Percentiles rank a stretch among this genome's conserved stretches.
Conservation (phyloP, 352 stramenopile species). For the Pythium rhizo-oryzae region DNA sequence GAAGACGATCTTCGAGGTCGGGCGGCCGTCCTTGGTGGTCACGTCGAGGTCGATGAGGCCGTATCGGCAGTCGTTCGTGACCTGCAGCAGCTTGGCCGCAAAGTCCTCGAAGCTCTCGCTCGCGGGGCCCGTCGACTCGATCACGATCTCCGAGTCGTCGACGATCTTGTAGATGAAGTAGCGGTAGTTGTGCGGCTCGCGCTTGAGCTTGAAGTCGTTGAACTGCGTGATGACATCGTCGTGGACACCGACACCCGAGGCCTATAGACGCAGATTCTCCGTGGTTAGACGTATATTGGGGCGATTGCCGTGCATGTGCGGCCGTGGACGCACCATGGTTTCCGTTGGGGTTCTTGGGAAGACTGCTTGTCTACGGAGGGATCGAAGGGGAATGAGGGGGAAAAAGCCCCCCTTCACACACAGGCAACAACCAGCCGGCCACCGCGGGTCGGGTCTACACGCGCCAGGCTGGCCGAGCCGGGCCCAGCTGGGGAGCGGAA, state of each 20-base stretch:
- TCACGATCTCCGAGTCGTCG: conserved; percentile 92
- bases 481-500: neutral
- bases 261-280: conserved; percentile 55
- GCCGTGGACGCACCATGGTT: conserved; percentile 34
- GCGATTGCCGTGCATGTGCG: too few species aligned
- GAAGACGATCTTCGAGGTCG: conserved; percentile 92
- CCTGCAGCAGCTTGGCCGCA: conserved; percentile 66
- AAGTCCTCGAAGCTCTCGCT: conserved; percentile 91
- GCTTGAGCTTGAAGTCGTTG: conserved; percentile 96
- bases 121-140: conserved; percentile 82
- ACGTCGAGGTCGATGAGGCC: conserved; percentile 90
- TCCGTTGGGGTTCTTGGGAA: conserved; percentile 4
- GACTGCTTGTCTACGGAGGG: conserved; percentile 20
- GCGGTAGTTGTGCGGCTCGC: conserved; percentile 90
- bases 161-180: conserved; percentile 98
- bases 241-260: conserved; percentile 92
- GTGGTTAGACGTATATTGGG: too few species aligned
- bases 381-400: conserved; percentile 25
- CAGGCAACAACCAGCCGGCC: conserved; percentile 1
- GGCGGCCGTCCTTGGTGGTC: conserved; percentile 88
- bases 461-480: neutral
- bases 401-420: conserved; percentile 1
- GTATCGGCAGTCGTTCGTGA: conserved; percentile 88
- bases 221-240: conserved; percentile 94
- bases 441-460: neutral